Base-by-base conservation (phyloP, 2,329 filamentous ascomycete species). In the Drechmeria coniospora region DNA sequence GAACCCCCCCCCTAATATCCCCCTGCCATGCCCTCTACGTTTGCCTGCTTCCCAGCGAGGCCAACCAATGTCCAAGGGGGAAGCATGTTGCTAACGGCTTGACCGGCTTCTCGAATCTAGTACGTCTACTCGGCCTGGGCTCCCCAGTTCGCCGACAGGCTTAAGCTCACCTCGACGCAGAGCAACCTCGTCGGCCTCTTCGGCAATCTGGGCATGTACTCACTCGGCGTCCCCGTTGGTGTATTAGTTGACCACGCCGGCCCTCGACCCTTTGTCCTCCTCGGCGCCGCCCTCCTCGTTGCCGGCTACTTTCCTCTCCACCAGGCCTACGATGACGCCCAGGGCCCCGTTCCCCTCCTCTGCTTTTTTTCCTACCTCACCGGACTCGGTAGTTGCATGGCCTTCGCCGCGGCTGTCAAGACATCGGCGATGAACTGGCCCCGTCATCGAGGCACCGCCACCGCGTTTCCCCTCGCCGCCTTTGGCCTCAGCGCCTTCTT, bases 91-190 rank as follows among this genome's bases (percentile, higher is more conserved):
- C 14, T 13, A 8, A 25, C 14, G 11, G 8, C 15, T 3, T n/a
- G n/a, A n/a, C n/a, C n/a, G n/a, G 8, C 13, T n/a, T 32, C 26
- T 28, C 25, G 18, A 27, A 12, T 28, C 27, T 47, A 94, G 83
- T 95, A 98, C 70, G 87, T 86, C 47, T 98, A 94, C 56, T 94
- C 84, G 30, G 87, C 87, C 54, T 98, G 90, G 86, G 84, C 82
- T 10, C 90, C 90, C 13, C 86, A 94, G 55, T 94, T 94, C 48
- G 84, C 86, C 27, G 76, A 92, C 45, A 75, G 71, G 41, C 64
- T 98, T 42, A 74, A 79, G 48, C 70, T 95, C 35, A 84, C 84
- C 10, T 79, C 90, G n/a, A 95, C 87, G 3, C 68, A 94, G 52
- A 84, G 74, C 54, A 95, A 98, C 54, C 55, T 95, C 39, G 86